Conservation (phyloP, 2,329 filamentous ascomycete genomes). For the Sporothrix sp. region DNA sequence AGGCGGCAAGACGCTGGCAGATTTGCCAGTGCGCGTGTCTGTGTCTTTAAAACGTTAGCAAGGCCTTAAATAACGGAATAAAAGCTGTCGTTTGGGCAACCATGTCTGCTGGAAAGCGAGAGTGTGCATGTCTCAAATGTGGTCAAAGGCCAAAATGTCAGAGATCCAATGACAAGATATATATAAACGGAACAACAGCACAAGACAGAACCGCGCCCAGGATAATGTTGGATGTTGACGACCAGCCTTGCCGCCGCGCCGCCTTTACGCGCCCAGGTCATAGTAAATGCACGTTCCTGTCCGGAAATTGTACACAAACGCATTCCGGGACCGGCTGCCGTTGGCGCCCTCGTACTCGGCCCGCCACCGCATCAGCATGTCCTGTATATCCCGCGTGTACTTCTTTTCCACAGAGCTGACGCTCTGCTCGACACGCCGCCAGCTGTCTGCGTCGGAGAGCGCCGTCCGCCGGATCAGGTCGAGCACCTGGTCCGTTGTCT, state of each 20-base stretch:
- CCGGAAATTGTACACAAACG: conserved; percentile 86
- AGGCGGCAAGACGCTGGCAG: neutral
- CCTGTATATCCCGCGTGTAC: conserved; percentile 75
- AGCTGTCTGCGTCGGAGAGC: conserved; percentile 71
- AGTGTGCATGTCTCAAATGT: too few species aligned
- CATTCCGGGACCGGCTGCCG: conserved; percentile 47
- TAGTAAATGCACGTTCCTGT: conserved; percentile 80
- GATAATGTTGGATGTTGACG: too few species aligned
- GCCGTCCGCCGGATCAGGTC: conserved; percentile 64
- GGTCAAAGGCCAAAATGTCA: neutral
- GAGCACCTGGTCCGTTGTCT: conserved; percentile 76
- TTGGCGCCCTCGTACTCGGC: conserved; percentile 42
- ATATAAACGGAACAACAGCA: too few species aligned
- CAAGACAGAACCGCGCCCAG: too few species aligned
- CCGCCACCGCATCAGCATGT: conserved; percentile 58
- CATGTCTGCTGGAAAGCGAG: neutral
- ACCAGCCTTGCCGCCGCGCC: too few species aligned
- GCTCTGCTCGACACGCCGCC: conserved; percentile 70
- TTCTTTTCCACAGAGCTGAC: conserved; percentile 68
- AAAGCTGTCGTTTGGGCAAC: conserved; percentile 5
- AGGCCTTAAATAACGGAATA: conserved; percentile 8
- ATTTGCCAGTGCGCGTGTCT: too few species aligned
- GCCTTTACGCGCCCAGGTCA: conserved; percentile 50
- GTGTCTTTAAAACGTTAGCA: too few species aligned
- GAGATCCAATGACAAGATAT: too few species aligned